phyloP scores from a whole-genome alignment of 179 eudicot genomes.

The Patellifolia procumbens region DNA sequence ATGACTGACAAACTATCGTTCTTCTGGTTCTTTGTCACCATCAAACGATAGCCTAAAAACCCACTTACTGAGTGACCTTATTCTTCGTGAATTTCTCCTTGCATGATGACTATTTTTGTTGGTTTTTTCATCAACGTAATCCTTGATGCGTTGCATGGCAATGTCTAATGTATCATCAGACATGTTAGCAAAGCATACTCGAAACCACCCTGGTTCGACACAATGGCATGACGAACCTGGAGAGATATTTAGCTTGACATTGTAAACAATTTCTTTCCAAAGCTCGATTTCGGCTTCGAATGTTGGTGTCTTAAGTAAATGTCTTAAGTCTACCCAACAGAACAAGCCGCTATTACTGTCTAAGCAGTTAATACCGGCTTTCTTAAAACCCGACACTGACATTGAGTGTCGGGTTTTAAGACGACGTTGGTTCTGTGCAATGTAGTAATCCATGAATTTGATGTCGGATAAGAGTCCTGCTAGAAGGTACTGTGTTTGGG shows the following conservation, averaged over 20 bases:
- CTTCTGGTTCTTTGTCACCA: conserved; percentile 40
- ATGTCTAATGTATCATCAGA: conserved; percentile 53
- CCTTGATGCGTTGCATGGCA: conserved; percentile 63
- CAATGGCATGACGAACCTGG: conserved; percentile 96
- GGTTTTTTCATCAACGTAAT: conserved; percentile 41
- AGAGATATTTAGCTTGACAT: conserved; percentile 72
- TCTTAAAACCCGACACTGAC: conserved; percentile 54
- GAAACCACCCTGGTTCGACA: conserved; percentile 87
- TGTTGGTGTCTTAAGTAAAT: conserved; percentile 49
- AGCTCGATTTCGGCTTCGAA: conserved; percentile 79
- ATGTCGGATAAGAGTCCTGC: conserved; percentile 68
- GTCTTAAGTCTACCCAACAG: conserved; percentile 88
- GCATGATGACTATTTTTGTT: conserved; percentile 26
- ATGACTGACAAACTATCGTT: conserved; percentile 28
- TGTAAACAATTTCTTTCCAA: conserved; percentile 74
- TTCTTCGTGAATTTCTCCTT: conserved; percentile 41
- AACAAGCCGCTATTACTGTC: conserved; percentile 75
- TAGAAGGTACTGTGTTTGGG: conserved; percentile 87
- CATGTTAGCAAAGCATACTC: conserved; percentile 89
- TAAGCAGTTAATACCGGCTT: conserved; percentile 57
- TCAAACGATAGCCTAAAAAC: conserved; percentile 47
- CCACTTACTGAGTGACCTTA: conserved; percentile 51
- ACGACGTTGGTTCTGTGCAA: conserved; percentile 49
- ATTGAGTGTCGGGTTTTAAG: conserved; percentile 48
- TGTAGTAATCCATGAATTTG: conserved; percentile 54